Base-by-base conservation (phyloP, 2,329 filamentous ascomycete genomes). In the Allantophomopsis lycopodina region DNA sequence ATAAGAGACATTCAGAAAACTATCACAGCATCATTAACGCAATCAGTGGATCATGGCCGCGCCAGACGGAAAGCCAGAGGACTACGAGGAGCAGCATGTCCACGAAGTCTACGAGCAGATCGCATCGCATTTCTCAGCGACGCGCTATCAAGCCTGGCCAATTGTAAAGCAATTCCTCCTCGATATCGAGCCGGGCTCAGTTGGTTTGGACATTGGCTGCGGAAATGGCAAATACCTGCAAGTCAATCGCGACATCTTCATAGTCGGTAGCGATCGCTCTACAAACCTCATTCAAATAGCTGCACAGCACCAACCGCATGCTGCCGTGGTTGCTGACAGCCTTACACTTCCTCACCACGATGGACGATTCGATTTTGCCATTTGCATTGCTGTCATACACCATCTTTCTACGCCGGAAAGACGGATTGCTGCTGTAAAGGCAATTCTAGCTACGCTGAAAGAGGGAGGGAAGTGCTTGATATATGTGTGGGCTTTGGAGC, bases 401-500 rank as follows among this genome's bases (percentile, higher is more conserved):
- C 91, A 98, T 63, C 67, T 96, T 39, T 93, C 86, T 12, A 94
- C 88, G 5, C 66, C 68, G 10, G 69, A 68, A 37, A 71, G 91
- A 41, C 73, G 91, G 37, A 64, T 81, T 30, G 76, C 81, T 46
- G 87, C 83, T 20, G 73, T 96, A 14, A 62, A 64, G 36, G 71
- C 73, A 32, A 73, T 96, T 37, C 63, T 96, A 47, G 69, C 73
- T 38, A 78, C 79, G 37, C 63, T 94, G 40, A 49, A 32, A 58
- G 55, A 43, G 44, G 64, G 62, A 2, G 86, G 85, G 1, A 76
- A 70, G 56, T 80, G 82, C 13, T 65, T 96, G 41, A 69, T 96
- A 38, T 95, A 91, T 58, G 89, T 93, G 14, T 96, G 91, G 91
- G 91, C 91, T 1, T 68, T 98, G 15, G 91, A 98, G 67, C 91